Percentiles rank a stretch among this genome's conserved stretches.
These are phyloP conservation scores for Camelina sativa DNA, from an alignment of 345 rosid species.

Conservation along the genomic window DNA sequence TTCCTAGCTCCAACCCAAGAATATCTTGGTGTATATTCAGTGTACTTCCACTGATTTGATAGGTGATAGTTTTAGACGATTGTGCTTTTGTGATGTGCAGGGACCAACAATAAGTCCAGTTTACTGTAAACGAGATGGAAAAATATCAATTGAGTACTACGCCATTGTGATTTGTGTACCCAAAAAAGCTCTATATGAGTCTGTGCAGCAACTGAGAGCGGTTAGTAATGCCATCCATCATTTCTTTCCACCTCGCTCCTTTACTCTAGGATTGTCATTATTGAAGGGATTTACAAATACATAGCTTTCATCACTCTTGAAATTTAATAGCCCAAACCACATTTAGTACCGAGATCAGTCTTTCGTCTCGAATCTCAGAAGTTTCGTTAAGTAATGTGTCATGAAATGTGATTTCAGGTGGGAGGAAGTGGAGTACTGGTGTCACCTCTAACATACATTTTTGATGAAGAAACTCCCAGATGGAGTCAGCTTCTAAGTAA, in stretches of 20 bases:
- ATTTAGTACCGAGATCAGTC: neutral
- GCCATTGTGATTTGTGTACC: conserved; percentile 90
- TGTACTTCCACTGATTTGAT: conserved; percentile 16
- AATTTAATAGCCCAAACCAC: neutral
- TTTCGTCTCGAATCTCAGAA: neutral
- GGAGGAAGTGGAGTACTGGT: conserved; percentile 92
- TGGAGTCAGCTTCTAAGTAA: conserved; percentile 75
- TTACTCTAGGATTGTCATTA: conserved; percentile 6
- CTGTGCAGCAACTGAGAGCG: conserved; percentile 85
- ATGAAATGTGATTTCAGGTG: conserved; percentile 54
- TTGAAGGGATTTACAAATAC: neutral
- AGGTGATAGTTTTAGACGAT: neutral
- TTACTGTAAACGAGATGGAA: conserved; percentile 67
- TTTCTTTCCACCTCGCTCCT: neutral
- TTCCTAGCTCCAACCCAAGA: conserved; percentile 16
- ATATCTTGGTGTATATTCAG: neutral
- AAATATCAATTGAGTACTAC: conserved; percentile 59
- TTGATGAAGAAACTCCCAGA: conserved; percentile 90
- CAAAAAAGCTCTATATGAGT: conserved; percentile 70
- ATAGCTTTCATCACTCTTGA: neutral
- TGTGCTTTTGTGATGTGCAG: conserved; percentile 49
- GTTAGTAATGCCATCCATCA: conserved; percentile 50
- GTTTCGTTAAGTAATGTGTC: conserved; percentile 15
- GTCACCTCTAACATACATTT: conserved; percentile 90
- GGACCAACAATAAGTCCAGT: conserved; percentile 94